These are phyloP conservation scores for Fusarium chuoi DNA, from an alignment of 2,329 filamentous ascomycete species.

Conservation along the genomic window DNA sequence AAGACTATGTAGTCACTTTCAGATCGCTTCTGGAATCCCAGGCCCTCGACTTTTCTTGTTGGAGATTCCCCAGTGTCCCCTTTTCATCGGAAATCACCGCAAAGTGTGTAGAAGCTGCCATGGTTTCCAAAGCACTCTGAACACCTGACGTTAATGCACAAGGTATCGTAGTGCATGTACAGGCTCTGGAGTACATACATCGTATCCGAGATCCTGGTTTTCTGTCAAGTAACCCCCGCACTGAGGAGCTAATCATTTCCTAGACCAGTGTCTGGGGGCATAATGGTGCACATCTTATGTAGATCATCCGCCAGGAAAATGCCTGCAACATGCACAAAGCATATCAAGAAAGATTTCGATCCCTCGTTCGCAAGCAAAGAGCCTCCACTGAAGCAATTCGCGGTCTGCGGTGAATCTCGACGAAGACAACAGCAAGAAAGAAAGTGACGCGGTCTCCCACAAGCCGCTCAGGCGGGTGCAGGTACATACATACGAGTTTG, in stretches of 20 bases:
- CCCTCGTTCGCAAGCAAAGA: not conserved
- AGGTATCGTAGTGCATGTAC: not conserved
- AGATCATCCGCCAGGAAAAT: conserved; percentile 37
- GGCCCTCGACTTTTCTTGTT: not conserved
- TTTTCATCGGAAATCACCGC: not conserved
- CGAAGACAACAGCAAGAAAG: not conserved
- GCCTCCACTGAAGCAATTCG: conserved; percentile 1
- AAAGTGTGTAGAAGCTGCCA: not conserved
- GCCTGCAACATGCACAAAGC: conserved; percentile 2
- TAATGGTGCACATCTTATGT: conserved; percentile 45
- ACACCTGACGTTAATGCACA: not conserved
- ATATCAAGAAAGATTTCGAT: conserved; percentile 2
- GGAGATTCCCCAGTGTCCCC: not conserved
- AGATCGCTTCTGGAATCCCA: conserved; percentile 23
- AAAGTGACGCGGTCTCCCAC: not conserved
- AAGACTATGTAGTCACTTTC: conserved; percentile 21
- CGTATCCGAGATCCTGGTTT: conserved; percentile 15
- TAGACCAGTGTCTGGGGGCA: conserved; percentile 20
- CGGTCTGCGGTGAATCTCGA: not conserved
- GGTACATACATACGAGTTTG: conserved; percentile 8
- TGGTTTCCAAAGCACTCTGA: not conserved
- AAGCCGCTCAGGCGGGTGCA: conserved; percentile 29
- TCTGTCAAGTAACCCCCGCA: conserved; percentile 21
- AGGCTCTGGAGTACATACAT: not conserved
- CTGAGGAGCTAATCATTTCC: conserved; percentile 23